Base-by-base conservation (phyloP, 805 yeast genomes). In the Debaryomyces prosopidis region DNA sequence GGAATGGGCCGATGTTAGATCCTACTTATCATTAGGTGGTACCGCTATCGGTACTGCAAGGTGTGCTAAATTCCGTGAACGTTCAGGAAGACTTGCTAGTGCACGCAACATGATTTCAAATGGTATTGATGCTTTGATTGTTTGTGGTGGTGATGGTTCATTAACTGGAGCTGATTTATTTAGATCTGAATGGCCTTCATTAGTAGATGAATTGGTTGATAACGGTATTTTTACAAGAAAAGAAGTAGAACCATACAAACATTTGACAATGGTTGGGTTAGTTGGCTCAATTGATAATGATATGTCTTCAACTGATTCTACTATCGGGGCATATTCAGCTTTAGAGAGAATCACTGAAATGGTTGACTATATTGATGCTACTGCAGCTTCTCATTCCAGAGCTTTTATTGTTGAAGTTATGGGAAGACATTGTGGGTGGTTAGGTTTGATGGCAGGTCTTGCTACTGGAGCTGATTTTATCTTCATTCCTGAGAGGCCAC, bases 371-470 rank as follows among this genome's bases (percentile, higher is more conserved):
- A 86, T 87, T 49, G 92, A 86, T 62, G 89, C 91, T 18, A 87
- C 95, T 18, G 95, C 95, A 18, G 79, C 80, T 42, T 85, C 91
- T 1, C 95, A 87, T 63, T 85, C 89, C 26, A 72, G 95, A 61
- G 94, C 92, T 3, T 87, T 87, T 58, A 88, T 87, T 34, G 82
- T 87, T 35, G 95, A 87, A 69, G 95, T 87, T 15, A 87, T 87
- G 95, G 95, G 95, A 48, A 77, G 95, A 66, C 90, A 87, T 63
- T 87, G 95, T 72, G 95, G 95, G 51, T 87, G 95, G 95, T 74
- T 87, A 51, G 92, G 87, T 1, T 69, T 87, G 50, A 81, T 85
- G 86, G 83, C 92, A 14, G 95, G 94, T 52, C 75, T 87, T 48
- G 79, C 89, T 11, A 82, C 89, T 12, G 81, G 90, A 51, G 92